Conservation (phyloP, 441 rosid species). For the Pelargonium australe region DNA sequence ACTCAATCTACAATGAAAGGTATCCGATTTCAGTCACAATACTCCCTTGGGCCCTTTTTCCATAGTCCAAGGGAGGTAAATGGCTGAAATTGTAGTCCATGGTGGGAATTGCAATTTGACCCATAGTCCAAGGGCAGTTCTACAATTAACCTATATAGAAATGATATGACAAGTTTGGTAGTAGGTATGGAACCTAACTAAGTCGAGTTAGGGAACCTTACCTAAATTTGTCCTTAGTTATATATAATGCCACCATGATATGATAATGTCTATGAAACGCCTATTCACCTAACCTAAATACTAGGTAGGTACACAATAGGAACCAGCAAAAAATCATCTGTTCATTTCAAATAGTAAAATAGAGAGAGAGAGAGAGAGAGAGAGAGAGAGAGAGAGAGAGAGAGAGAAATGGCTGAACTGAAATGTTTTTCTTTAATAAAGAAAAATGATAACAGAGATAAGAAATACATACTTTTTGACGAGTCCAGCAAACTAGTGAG, state of each 20-base stretch:
- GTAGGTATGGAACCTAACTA: background rate
- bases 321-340: background rate
- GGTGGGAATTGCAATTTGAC: background rate
- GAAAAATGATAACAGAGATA: background rate
- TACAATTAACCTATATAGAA: background rate
- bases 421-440: background rate
- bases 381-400: background rate
- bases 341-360: background rate
- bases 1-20: background rate
- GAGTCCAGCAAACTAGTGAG: slow-evolving; percentile 52
- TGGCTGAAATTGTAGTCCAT: background rate
- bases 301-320: background rate
- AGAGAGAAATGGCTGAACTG: background rate
- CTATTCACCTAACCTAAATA: background rate
- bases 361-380: background rate
- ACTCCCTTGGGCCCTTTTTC: background rate
- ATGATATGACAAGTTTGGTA: background rate
- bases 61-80: background rate
- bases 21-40: background rate
- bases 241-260: background rate
- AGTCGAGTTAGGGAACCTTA: background rate
- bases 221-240: background rate
- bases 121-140: background rate
- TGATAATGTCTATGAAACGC: background rate
- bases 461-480: slow-evolving; percentile 51